Percentiles rank a stretch among this genome's conserved stretches.
Evolutionary conservation across 2,329 filamentous ascomycete genomes (phyloP).

Genomic region (Fusarium sp.): DNA sequence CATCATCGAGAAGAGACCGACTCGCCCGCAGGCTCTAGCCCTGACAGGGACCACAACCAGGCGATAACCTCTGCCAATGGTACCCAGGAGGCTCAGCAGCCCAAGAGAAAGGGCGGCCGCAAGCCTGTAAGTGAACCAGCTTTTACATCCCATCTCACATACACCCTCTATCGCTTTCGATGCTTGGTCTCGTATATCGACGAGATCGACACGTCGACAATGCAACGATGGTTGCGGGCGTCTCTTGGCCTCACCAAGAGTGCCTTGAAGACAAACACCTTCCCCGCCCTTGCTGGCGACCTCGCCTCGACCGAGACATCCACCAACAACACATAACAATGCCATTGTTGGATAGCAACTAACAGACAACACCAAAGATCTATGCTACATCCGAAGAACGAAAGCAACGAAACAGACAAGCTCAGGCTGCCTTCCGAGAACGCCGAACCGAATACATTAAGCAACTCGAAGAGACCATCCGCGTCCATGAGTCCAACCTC

Average conservation of each 20-base stretch:
- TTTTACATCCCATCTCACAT: constrained; percentile 8
- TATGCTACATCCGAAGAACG: constrained; percentile 99
- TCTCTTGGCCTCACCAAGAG: not conserved
- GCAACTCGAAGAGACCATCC: constrained; percentile 96
- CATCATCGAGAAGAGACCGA: constrained; percentile 67
- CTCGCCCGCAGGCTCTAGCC: constrained; percentile 71
- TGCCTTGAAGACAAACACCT: constrained; percentile 3
- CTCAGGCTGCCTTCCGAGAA: constrained; percentile 96
- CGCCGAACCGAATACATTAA: constrained; percentile 99
- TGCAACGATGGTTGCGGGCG: not conserved
- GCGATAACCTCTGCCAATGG: constrained; percentile 49
- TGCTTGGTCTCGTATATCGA: not conserved
- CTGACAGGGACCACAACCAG: constrained; percentile 64
- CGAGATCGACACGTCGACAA: constrained; percentile 2
- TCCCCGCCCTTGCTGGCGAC: constrained; percentile 10
- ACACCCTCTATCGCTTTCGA: not conserved
- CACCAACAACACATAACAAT: constrained; percentile 25
- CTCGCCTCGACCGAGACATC: not conserved
- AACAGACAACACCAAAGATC: constrained; percentile 69
- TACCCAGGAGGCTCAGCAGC: constrained; percentile 69
- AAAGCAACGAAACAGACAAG: constrained; percentile 97
- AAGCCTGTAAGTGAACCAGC: constrained; percentile 82
- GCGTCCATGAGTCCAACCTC: constrained; percentile 94
- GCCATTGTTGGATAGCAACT: constrained; percentile 27
- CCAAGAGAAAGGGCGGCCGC: constrained; percentile 96